Conservation (phyloP, 2,329 filamentous ascomycete species). For the Arthrobotrys iridis region DNA sequence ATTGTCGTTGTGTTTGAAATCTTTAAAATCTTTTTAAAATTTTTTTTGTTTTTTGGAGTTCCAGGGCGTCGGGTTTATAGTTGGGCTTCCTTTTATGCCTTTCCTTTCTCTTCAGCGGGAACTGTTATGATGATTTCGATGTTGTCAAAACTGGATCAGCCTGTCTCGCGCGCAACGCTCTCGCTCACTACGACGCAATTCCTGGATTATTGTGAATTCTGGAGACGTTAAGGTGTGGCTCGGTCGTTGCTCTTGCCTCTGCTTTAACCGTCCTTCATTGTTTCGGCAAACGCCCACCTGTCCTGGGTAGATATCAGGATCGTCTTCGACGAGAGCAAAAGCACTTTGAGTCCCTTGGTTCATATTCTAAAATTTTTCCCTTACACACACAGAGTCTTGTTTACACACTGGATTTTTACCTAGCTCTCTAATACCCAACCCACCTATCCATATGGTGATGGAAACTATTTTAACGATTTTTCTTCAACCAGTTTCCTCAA, state of each 20-base stretch:
- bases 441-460: conserved; percentile 16
- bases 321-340: conserved; percentile 25
- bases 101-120: conserved; percentile 5
- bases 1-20: background rate
- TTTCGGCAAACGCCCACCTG: background rate
- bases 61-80: conserved; percentile 26
- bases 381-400: too few relatives aligned
- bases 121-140: conserved; percentile 5
- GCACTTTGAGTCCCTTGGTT: conserved; percentile 20
- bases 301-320: background rate
- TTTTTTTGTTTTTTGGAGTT: conserved; percentile 29
- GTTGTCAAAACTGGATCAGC: background rate
- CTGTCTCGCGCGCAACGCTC: background rate
- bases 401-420: conserved; percentile 19
- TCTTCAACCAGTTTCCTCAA: conserved; percentile 7
- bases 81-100: conserved; percentile 5
- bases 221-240: background rate
- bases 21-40: background rate
- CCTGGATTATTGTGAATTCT: background rate
- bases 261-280: background rate
- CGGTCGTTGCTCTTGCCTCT: background rate
- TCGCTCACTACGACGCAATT: background rate
- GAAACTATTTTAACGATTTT: conserved; percentile 48
- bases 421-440: conserved; percentile 46
- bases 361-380: conserved; percentile 1